Percentiles rank a stretch among this genome's conserved stretches.
Evolutionary conservation across 768 basidiomycete genomes (phyloP).

Genomic region (Suillus bovinus): DNA sequence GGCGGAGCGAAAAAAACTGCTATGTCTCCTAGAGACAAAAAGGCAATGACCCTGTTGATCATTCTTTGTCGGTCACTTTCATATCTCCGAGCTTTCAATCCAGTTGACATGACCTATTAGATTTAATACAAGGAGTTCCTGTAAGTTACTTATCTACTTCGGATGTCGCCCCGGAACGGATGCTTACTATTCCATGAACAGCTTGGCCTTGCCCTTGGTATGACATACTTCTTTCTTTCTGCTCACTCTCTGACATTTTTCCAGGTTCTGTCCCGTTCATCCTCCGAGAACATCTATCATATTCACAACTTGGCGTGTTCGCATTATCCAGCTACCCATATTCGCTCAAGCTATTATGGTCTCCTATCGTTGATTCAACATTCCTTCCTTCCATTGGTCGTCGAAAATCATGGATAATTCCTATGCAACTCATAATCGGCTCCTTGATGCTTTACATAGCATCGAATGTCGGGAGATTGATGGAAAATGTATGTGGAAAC

Average conservation of each 20-base stretch:
- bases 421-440: conserved; percentile 92
- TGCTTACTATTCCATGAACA: conserved; percentile 27
- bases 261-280: conserved; percentile 95
- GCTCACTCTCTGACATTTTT: conserved; percentile 11
- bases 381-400: conserved; percentile 85
- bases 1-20: conserved; percentile 42
- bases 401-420: conserved; percentile 98
- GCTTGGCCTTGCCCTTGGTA: conserved; percentile 89
- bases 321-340: conserved; percentile 93
- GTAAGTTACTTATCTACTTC: conserved; percentile 46
- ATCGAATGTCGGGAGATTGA: conserved; percentile 67
- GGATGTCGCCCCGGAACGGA: not conserved
- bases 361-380: conserved; percentile 92
- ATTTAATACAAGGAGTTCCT: conserved; percentile 87
- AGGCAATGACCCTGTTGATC: conserved; percentile 82
- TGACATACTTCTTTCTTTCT: conserved; percentile 17
- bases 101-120: conserved; percentile 36
- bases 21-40: conserved; percentile 75
- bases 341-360: conserved; percentile 96
- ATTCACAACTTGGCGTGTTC: conserved; percentile 95
- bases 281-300: conserved; percentile 91
- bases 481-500: conserved; percentile 63
- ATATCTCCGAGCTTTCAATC: conserved; percentile 13
- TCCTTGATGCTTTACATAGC: conserved; percentile 80
- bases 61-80: conserved; percentile 71